Percentiles rank a stretch among this genome's conserved stretches.
phyloP scores from a whole-genome alignment of 2,329 filamentous ascomycete species.

The Aspergillus transmontanensis region DNA sequence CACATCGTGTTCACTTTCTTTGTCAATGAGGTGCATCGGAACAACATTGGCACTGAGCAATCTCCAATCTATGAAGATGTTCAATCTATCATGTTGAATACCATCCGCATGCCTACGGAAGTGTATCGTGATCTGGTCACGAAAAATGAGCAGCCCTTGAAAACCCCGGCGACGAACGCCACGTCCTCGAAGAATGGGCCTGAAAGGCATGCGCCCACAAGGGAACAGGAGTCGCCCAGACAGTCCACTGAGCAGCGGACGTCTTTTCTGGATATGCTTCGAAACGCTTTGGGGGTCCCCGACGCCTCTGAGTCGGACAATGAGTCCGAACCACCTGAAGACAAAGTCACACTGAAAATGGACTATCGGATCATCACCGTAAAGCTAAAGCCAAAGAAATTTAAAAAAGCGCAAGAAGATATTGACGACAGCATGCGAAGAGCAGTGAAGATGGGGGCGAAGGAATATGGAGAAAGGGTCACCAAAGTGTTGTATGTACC shows the following conservation, averaged over 20 bases:
- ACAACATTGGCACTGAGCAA: not conserved
- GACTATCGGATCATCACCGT: not conserved
- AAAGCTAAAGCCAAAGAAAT: not conserved
- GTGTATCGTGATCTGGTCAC: not conserved
- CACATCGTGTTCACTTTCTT: not conserved
- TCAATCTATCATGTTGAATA: not conserved
- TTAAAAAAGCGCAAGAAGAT: not conserved
- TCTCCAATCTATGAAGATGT: not conserved
- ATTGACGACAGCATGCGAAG: not conserved
- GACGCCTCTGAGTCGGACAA: not conserved
- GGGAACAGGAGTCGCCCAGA: not conserved
- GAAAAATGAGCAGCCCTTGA: not conserved
- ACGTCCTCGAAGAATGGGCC: not conserved
- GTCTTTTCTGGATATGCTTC: too few species aligned
- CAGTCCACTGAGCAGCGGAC: not conserved
- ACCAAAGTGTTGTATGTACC: not conserved
- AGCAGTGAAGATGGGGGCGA: not conserved
- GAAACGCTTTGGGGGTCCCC: not conserved
- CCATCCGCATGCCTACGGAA: not conserved
- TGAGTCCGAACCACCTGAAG: not conserved
- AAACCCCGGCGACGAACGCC: too few species aligned
- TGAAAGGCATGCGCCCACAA: not conserved
- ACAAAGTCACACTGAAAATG: not conserved
- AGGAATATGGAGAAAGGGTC: not conserved
- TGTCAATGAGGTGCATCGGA: not conserved